Conservation (phyloP, 805 yeast genomes). For the Saccharomycopsis babjevae region DNA sequence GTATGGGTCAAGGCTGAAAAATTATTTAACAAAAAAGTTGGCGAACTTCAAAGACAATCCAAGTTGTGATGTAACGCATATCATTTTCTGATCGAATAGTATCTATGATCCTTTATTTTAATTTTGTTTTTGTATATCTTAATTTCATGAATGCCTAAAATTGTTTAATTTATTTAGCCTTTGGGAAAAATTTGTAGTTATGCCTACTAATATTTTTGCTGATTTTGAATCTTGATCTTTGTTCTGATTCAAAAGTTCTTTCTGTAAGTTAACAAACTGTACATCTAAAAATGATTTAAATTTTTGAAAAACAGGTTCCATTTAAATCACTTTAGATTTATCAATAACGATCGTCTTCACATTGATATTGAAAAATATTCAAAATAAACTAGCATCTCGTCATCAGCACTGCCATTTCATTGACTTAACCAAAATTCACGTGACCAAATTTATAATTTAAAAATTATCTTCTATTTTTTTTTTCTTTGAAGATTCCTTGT, state of each 20-base stretch:
- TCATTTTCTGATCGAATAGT: background rate
- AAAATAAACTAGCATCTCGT: no score
- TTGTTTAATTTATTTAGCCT: background rate
- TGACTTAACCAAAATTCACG: background rate
- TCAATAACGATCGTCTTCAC: no score
- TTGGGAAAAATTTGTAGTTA: no score
- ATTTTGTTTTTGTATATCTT: background rate
- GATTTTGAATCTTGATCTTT: no score
- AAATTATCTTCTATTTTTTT: background rate
- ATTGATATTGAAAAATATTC: no score
- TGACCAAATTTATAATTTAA: background rate
- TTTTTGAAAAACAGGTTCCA: no score
- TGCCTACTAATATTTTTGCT: no score
- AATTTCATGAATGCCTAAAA: background rate
- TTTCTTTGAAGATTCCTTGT: background rate
- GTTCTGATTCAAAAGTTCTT: no score
- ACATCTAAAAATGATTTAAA: no score
- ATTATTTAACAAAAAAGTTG: conserved; percentile 75
- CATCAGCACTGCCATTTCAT: background rate
- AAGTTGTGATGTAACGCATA: conserved; percentile 3
- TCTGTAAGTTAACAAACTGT: no score
- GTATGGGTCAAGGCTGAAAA: conserved; percentile 89
- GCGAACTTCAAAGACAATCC: conserved; percentile 45
- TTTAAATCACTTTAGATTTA: no score
- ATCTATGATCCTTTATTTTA: background rate